Evolutionary conservation across 2,329 filamentous ascomycete genomes (phyloP).

Genomic region (Shiraia bambusicola): DNA sequence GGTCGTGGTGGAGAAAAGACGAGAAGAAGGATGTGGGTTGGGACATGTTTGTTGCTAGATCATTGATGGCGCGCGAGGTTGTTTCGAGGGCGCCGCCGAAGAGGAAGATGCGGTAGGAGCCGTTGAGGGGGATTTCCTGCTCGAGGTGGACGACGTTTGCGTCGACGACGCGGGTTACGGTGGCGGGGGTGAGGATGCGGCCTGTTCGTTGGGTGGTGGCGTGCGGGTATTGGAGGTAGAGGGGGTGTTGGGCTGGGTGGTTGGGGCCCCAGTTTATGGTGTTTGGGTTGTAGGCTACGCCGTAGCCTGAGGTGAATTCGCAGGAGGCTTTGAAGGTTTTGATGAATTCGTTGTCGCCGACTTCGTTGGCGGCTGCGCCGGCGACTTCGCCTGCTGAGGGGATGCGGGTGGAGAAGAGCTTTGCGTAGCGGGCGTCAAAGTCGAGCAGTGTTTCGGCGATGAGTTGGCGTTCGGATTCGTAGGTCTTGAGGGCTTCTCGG

Average conservation of each 20-base stretch:
- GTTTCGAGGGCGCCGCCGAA: conserved; percentile 70
- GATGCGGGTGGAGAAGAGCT: conserved; percentile 79
- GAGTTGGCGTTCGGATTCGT: conserved; percentile 81
- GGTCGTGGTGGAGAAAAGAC: conserved; percentile 63
- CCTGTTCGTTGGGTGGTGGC: conserved; percentile 68
- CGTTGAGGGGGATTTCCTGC: conserved; percentile 85
- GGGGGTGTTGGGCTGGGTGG: conserved; percentile 69
- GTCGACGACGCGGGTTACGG: conserved; percentile 84
- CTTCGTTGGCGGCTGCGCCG: conserved; percentile 53
- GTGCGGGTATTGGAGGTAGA: conserved; percentile 63
- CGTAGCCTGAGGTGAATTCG: conserved; percentile 91
- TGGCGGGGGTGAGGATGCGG: conserved; percentile 72
- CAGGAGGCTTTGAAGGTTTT: conserved; percentile 88
- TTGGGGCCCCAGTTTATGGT: conserved; percentile 76
- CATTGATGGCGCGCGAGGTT: conserved; percentile 65
- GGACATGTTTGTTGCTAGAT: conserved; percentile 67
- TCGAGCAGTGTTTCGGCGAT: conserved; percentile 81
- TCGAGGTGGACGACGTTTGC: conserved; percentile 89
- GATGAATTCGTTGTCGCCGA: conserved; percentile 73
- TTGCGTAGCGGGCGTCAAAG: conserved; percentile 88
- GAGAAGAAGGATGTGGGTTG: conserved; percentile 72
- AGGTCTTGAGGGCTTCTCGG: conserved; percentile 75
- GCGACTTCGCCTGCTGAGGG: conserved; percentile 73
- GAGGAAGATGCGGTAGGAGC: conserved; percentile 81
- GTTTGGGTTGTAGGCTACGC: conserved; percentile 82